phyloP scores from a whole-genome alignment of 2,329 filamentous ascomycete species.

The Didymella lethalis region DNA sequence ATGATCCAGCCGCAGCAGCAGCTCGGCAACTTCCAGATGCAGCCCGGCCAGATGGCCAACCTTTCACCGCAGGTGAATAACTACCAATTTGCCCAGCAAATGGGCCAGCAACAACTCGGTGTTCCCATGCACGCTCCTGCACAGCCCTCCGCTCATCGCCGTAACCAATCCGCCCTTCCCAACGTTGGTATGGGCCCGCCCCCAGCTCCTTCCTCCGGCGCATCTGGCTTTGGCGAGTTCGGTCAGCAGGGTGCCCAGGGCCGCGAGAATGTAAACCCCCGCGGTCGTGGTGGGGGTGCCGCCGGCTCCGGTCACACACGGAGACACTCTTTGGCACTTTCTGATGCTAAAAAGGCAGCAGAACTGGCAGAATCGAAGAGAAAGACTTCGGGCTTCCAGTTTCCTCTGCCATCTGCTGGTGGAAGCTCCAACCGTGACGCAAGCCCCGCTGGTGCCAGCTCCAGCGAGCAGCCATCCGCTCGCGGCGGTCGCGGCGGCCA shows the following conservation, averaged over 20 bases:
- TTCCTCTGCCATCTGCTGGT: constrained; percentile 77
- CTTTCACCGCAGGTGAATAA: constrained; percentile 76
- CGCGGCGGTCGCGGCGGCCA: constrained; percentile 64
- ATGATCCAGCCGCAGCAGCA: constrained; percentile 88
- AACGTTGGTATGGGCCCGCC: constrained; percentile 91
- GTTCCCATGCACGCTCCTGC: constrained; percentile 77
- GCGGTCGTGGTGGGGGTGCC: constrained; percentile 75
- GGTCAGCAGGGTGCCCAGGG: constrained; percentile 67
- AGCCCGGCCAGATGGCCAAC: constrained; percentile 75
- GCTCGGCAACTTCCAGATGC: constrained; percentile 65
- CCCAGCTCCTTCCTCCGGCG: constrained; percentile 87
- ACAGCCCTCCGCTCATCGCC: constrained; percentile 86
- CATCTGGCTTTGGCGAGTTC: constrained; percentile 87
- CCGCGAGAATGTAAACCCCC: constrained; percentile 72
- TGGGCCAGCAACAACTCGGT: constrained; percentile 67
- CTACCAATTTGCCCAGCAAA: constrained; percentile 83
- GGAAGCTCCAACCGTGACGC: constrained; percentile 63
- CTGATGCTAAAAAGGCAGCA: constrained; percentile 96
- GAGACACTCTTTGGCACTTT: constrained; percentile 91
- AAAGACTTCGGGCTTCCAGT: constrained; percentile 93
- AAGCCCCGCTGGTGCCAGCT: constrained; percentile 61
- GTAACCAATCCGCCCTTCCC: constrained; percentile 96
- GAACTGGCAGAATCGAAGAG: constrained; percentile 96
- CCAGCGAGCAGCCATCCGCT: constrained; percentile 40
- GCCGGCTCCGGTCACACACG: constrained; percentile 81